Evolutionary conservation across 345 rosid species (phyloP).

Genomic region (Lepidium africanum): DNA sequence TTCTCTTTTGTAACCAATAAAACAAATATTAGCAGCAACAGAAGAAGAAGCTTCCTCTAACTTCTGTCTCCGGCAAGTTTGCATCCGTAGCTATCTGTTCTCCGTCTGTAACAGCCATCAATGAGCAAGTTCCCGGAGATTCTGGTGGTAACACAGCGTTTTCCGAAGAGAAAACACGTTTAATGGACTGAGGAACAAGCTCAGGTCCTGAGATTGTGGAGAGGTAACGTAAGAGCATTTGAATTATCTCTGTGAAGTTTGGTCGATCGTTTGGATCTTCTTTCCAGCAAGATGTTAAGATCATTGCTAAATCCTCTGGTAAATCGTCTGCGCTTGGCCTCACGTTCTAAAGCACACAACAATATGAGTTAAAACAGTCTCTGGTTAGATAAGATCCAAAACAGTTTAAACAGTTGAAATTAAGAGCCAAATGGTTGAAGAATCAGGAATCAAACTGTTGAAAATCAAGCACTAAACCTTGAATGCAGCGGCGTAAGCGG

Average conservation of each 20-base stretch:
- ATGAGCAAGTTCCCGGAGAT: slow-evolving; percentile 80
- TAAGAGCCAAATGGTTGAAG: background rate
- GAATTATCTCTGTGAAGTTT: slow-evolving; percentile 71
- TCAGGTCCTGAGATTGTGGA: slow-evolving; percentile 47
- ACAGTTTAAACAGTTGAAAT: too few species aligned
- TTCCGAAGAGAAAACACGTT: slow-evolving; percentile 39
- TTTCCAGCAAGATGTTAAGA: slow-evolving; percentile 88
- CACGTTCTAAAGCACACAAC: slow-evolving; percentile 43
- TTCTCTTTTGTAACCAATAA: background rate
- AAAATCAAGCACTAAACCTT: slow-evolving; percentile 42
- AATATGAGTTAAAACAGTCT: background rate
- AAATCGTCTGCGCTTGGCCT: slow-evolving; percentile 81
- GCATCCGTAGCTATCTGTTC: slow-evolving; percentile 12
- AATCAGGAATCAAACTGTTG: background rate
- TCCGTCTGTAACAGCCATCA: slow-evolving; percentile 56
- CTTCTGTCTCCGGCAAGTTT: slow-evolving; percentile 25
- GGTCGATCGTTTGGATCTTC: slow-evolving; percentile 90
- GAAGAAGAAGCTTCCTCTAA: slow-evolving; percentile 70
- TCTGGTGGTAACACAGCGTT: slow-evolving; percentile 70
- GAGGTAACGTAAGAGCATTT: slow-evolving; percentile 64
- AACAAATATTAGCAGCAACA: slow-evolving; percentile 23
- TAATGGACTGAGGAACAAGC: slow-evolving; percentile 43
- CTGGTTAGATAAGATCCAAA: too few species aligned
- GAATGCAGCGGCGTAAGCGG: slow-evolving; percentile 98
- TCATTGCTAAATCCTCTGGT: slow-evolving; percentile 67